Evolutionary conservation across 768 basidiomycete species (phyloP), one percentile per base, ranked within the genome.

Genomic region (Pleurotus cornucopiae): DNA sequence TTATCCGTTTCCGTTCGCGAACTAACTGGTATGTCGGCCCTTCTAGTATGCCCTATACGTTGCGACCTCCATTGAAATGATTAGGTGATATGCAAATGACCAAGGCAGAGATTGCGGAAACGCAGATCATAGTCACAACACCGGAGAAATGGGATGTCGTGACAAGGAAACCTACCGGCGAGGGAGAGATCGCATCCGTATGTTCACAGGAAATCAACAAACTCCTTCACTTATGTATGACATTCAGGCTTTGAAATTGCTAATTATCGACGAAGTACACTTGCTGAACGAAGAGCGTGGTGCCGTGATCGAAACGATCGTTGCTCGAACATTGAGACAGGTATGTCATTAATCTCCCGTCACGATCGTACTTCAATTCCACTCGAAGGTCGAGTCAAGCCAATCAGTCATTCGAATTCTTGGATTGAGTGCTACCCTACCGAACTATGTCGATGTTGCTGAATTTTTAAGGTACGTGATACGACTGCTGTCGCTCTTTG

Each of bases 71-170:
- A 11, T 34, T 9, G 7, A 26, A 6, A 26, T 20, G 38, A 39
- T 30, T 47, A 81, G 80, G 96, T 70, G 97, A 99, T 65, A 98
- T 98, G 95, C 97, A 98, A 69, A 72, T 99, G 68, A 93, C 97
- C 13, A 89, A 90, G 69, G 80, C 85, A 38, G 96, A 98, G 72
- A 94, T 99, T 58, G 88, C 89, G 1, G 85, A 89, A 69, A 98
- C 97, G 7, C 96, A 98, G 66, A 88, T 99, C 45, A 98, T 99
- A 57, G 94, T 99, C 5, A 99, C 97, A 2, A 99, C 97, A 1
- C 97, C 97, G 0, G 97, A 99, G 69, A 99, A 99, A 69, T 99
- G 97, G 97, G 97, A 98, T 62, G 97, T 99, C 0, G 97, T 99
- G 2, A 99, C 97, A 6, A 77, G 97, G 59, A 98, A 97, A 67